A percentile compares a stretch with the other conserved stretches of the same genome.
Evolutionary conservation across 345 rosid species (phyloP).

Genomic region (Arabidopsis suecica): DNA sequence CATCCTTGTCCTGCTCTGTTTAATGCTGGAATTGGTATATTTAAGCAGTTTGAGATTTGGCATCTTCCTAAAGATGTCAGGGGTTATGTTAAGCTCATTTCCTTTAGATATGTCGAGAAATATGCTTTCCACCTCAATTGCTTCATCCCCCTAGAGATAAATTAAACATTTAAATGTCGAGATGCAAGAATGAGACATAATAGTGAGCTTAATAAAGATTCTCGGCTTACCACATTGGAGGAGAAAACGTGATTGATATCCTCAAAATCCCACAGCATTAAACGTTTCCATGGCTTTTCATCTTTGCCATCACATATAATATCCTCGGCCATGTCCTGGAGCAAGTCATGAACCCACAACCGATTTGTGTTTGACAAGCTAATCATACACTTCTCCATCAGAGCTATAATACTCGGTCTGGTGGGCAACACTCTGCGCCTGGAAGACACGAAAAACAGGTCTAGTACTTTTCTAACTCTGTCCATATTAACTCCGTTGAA

Average conservation of each 20-base stretch:
- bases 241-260: conserved; percentile 38
- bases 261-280: conserved; percentile 44
- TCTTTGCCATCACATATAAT: conserved; percentile 34
- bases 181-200: conserved; percentile 10
- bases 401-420: conserved; percentile 35
- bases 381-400: conserved; percentile 43
- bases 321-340: conserved; percentile 43
- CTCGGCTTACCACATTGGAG: neutral
- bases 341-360: conserved; percentile 43
- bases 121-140: conserved; percentile 42
- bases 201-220: neutral
- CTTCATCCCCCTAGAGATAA: conserved; percentile 22
- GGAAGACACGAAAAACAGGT: conserved; percentile 37
- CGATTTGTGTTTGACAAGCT: conserved; percentile 29
- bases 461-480: conserved; percentile 35
- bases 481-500: conserved; percentile 43
- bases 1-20: conserved; percentile 32
- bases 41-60: conserved; percentile 40
- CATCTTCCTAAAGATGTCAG: conserved; percentile 33
- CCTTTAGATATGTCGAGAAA: conserved; percentile 27
- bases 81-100: conserved; percentile 24
- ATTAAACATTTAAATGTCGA: neutral
- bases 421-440: conserved; percentile 34
- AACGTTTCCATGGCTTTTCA: conserved; percentile 39
- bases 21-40: conserved; percentile 3